These are phyloP conservation scores for Saccharomyces hybrid DNA, from an alignment of 1,139 yeast genomes.

Conservation along the genomic window DNA sequence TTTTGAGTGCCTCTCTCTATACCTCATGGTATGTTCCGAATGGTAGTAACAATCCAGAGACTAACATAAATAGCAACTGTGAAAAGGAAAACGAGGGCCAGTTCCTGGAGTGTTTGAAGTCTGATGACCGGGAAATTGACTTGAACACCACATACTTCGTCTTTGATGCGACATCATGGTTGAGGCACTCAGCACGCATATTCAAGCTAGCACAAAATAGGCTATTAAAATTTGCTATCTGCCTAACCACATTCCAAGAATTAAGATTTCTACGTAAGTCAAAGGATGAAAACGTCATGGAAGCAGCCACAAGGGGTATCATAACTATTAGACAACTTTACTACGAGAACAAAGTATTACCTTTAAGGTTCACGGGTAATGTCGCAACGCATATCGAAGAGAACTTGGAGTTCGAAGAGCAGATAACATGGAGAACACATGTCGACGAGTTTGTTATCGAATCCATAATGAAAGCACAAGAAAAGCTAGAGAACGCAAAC, in stretches of 20 bases:
- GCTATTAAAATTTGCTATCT: conserved; percentile 53
- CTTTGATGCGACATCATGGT: conserved; percentile 73
- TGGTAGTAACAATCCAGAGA: conserved; percentile 5
- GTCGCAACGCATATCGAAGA: conserved; percentile 57
- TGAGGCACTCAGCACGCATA: conserved; percentile 70
- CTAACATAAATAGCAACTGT: neutral
- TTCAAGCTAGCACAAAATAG: conserved; percentile 60
- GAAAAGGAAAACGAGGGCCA: neutral
- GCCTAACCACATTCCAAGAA: conserved; percentile 73
- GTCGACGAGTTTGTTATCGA: conserved; percentile 38
- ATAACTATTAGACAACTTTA: conserved; percentile 64
- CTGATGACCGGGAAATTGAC: conserved; percentile 25
- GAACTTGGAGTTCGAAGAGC: conserved; percentile 37
- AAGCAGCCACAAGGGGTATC: conserved; percentile 75
- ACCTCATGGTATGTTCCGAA: conserved; percentile 24
- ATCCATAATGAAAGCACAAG: conserved; percentile 31
- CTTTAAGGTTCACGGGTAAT: conserved; percentile 55
- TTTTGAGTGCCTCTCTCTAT: conserved; percentile 29
- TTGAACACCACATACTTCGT: conserved; percentile 47
- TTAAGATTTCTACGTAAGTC: conserved; percentile 66
- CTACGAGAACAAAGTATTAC: conserved; percentile 50
- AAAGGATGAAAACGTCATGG: conserved; percentile 67
- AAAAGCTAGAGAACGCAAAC: conserved; percentile 18
- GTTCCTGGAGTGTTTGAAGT: conserved; percentile 1
- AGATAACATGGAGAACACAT: conserved; percentile 37